phyloP scores from a whole-genome alignment of 1,139 yeast species.

The Cylindricascospora bacillispora region DNA sequence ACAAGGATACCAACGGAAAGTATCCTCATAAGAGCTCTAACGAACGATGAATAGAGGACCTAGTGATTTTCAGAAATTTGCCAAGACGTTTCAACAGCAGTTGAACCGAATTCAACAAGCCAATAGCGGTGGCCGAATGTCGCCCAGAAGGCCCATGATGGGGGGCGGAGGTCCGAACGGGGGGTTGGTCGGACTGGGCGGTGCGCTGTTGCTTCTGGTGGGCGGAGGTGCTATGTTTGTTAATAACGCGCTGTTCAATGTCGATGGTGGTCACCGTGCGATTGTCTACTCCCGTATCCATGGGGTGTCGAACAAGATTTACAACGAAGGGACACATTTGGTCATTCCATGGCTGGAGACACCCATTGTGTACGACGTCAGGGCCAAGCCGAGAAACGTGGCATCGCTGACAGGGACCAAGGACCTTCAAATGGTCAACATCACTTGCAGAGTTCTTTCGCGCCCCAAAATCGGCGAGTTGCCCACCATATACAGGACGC shows the following conservation, averaged over 20 bases:
- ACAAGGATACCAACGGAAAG: too few relatives aligned
- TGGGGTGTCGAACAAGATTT: constrained; percentile 79
- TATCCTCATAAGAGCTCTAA: too few relatives aligned
- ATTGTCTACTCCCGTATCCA: constrained; percentile 78
- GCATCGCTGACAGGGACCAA: constrained; percentile 97
- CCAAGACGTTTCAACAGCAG: constrained; percentile 23
- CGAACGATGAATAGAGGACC: constrained; percentile 22
- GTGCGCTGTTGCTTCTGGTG: constrained; percentile 65
- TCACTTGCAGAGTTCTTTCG: constrained; percentile 91
- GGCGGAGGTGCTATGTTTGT: constrained; percentile 61
- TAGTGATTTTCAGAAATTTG: constrained; percentile 24
- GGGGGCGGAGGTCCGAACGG: constrained; percentile 31
- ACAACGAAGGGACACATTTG: constrained; percentile 90
- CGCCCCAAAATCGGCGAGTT: constrained; percentile 72
- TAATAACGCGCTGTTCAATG: constrained; percentile 77
- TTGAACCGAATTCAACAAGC: constrained; percentile 18
- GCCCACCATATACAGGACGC: constrained; percentile 78
- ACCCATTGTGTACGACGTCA: constrained; percentile 83
- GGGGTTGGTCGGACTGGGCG: constrained; percentile 44
- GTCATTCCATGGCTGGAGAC: constrained; percentile 92
- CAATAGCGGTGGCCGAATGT: constrained; percentile 3
- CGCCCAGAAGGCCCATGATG: constrained; percentile 7
- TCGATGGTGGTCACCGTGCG: constrained; percentile 99
- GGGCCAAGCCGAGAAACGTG: constrained; percentile 95
- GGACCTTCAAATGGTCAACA: constrained; percentile 97